phyloP scores from a whole-genome alignment of 495 filamentous ascomycete genomes.

The Clavariopsis aquatica region DNA sequence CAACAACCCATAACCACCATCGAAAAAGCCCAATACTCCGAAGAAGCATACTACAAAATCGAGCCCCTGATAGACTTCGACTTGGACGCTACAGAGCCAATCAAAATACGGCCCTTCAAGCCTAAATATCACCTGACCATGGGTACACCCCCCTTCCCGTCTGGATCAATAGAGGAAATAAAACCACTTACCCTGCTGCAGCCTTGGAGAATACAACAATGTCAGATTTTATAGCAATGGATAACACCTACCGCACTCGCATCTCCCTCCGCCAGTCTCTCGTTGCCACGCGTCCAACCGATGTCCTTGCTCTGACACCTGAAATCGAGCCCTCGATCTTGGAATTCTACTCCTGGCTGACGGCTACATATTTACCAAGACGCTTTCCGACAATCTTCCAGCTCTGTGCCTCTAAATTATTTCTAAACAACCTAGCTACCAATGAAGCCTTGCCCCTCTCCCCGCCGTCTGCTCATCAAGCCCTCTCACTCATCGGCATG shows the following conservation, averaged over 20 bases:
- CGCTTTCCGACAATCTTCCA: constrained; percentile 67
- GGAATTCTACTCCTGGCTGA: constrained; percentile 68
- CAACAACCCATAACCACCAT: neutral
- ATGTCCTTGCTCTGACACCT: constrained; percentile 51
- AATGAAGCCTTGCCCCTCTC: constrained; percentile 48
- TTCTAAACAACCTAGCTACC: constrained; percentile 50
- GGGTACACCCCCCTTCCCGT: constrained; percentile 50
- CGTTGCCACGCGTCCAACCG: constrained; percentile 50
- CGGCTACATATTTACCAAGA: constrained; percentile 62
- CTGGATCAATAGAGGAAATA: neutral
- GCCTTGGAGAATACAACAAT: constrained; percentile 55
- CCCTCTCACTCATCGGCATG: constrained; percentile 56
- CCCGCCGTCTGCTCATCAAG: constrained; percentile 32
- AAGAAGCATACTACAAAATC: constrained; percentile 46
- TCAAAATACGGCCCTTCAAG: constrained; percentile 67
- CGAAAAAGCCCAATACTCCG: constrained; percentile 1
- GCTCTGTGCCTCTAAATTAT: constrained; percentile 30
- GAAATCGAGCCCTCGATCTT: constrained; percentile 51
- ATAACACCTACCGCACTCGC: constrained; percentile 63
- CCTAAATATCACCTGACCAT: constrained; percentile 72
- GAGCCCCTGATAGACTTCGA: constrained; percentile 60
- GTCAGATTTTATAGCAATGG: constrained; percentile 65
- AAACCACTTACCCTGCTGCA: constrained; percentile 26
- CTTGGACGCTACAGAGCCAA: constrained; percentile 59
- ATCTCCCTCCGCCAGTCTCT: constrained; percentile 56